A percentile compares a stretch with the other conserved stretches of the same genome.
Conservation (phyloP, 305 asterid genomes). For the Fraxinus velutina region DNA sequence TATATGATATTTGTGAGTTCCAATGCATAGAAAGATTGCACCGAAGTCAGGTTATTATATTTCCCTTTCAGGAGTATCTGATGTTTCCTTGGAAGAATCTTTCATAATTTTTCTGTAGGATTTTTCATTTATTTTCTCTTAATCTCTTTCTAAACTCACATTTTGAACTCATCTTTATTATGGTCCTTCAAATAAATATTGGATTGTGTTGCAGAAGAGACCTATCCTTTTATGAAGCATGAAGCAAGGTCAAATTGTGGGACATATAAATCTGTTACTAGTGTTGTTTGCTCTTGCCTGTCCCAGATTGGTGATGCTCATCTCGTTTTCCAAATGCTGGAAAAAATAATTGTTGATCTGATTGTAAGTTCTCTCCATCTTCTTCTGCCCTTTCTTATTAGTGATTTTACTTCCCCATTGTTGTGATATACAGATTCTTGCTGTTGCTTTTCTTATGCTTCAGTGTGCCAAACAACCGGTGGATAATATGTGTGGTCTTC, state of each 20-base stretch:
- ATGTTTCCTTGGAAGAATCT: neutral
- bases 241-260: constrained; percentile 46
- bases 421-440: constrained; percentile 9
- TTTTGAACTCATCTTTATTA: constrained; percentile 7
- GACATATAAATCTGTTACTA: constrained; percentile 50
- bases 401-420: neutral
- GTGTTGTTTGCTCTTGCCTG: constrained; percentile 52
- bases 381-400: neutral
- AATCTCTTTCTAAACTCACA: constrained; percentile 2
- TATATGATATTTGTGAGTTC: neutral
- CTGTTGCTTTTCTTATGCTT: constrained; percentile 19
- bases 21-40: neutral
- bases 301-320: constrained; percentile 63
- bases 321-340: constrained; percentile 69
- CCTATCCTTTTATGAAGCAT: constrained; percentile 24
- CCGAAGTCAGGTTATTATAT: neutral
- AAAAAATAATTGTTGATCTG: constrained; percentile 60
- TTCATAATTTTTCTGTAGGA: neutral
- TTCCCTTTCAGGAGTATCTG: neutral
- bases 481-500: constrained; percentile 68
- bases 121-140: neutral
- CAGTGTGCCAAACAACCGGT: constrained; percentile 58
- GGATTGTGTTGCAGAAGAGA: constrained; percentile 46
- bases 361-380: constrained; percentile 47
- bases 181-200: constrained; percentile 17